Evolutionary conservation across 1,284 basidiomycete species (phyloP), one percentile per base, ranked within the genome.

Genomic region (Ceratobasidium sp.): DNA sequence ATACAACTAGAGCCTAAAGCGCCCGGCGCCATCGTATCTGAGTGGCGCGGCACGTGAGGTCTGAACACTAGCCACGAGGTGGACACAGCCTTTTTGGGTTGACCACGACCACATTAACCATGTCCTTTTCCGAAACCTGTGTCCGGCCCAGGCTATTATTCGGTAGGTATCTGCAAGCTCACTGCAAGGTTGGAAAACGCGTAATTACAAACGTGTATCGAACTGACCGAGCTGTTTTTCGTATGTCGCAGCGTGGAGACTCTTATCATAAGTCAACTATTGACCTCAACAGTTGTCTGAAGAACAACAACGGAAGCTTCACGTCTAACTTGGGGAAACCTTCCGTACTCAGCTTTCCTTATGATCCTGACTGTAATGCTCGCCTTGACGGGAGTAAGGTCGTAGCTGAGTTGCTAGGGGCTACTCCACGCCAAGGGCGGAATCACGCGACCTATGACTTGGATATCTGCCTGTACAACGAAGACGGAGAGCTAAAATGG

Each of bases 401-500:
- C 28, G 39, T 76, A 20, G 73, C 61, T n/a, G 73, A 76, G 23
- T 42, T 76, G 20, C 73, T 63, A 26, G 10, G 5, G 20, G 39
- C 39, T 15, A 76, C 42, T n/a, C n/a, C n/a, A 13, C 4, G 51
- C 28, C 44, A 55, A 26, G 33, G 33, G 9, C 61, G 73, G 56
- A 64, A 67, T 51, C 73, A 76, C 51, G 73, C 73, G 49, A 76
- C 33, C 12, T 76, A 76, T 26, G 73, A 76, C 49, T 55, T 76
- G 73, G 73, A 76, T 26, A 55, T 76, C 13, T 76, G 73, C 33
- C 26, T 76, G 20, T 66, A 7, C 13, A 66, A 66, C 51, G 51
- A 76, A 20, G 26, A 76, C 23, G 73, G 73, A 56, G 49, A 76
- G 20, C 61, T 76, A 13, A 44, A 64, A 55, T 76, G 73, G 73